phyloP scores from a whole-genome alignment of 768 basidiomycete species.

The Gymnopilus dilepis region DNA sequence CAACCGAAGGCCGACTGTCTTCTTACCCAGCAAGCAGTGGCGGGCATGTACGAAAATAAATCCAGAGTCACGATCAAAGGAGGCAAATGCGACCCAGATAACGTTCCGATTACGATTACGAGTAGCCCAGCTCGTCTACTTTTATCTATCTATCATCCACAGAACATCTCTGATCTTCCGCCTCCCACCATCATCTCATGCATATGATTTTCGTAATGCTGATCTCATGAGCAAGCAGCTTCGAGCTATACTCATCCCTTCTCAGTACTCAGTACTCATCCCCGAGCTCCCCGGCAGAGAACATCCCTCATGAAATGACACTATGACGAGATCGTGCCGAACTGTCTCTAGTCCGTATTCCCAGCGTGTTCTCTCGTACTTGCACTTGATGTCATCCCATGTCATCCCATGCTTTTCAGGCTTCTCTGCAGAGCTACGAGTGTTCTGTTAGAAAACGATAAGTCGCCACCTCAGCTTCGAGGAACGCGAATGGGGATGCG shows the following conservation, averaged over 20 bases:
- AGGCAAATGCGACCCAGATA: too few relatives aligned
- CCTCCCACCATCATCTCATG: too few relatives aligned
- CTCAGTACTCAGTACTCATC: not conserved
- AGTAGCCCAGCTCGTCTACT: not conserved
- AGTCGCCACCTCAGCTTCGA: not conserved
- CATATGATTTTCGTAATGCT: too few relatives aligned
- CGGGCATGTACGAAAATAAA: not conserved
- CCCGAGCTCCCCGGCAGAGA: constrained; percentile 3
- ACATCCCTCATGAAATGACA: constrained; percentile 1
- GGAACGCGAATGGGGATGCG: constrained; percentile 1
- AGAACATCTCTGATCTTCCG: too few relatives aligned
- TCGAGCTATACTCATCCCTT: too few relatives aligned
- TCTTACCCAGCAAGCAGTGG: not conserved
- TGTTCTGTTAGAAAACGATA: not conserved
- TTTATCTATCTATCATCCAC: not conserved
- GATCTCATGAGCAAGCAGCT: too few relatives aligned
- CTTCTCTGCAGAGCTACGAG: too few relatives aligned
- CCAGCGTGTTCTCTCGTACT: too few relatives aligned
- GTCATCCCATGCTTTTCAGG: not conserved
- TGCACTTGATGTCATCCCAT: not conserved
- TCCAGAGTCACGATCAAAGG: too few relatives aligned
- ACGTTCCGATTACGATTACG: not conserved
- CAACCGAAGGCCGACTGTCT: not conserved
- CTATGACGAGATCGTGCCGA: not conserved
- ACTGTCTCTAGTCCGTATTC: not conserved